Evolutionary conservation across 208 protist genomes (phyloP).

Genomic region (Trypanosoma melophagium): DNA sequence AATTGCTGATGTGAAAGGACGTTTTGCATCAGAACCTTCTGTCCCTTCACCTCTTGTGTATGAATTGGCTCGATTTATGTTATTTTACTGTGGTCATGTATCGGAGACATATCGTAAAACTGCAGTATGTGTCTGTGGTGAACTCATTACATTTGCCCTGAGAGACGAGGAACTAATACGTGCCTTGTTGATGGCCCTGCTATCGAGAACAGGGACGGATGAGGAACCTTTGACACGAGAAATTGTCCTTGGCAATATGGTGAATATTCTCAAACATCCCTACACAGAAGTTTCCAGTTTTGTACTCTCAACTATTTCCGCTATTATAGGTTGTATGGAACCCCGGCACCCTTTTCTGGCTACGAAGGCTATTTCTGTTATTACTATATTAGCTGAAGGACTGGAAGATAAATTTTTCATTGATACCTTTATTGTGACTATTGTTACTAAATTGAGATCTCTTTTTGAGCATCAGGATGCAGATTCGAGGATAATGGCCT

Average conservation of each 20-base stretch:
- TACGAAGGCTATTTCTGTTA: background rate
- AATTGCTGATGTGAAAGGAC: constrained; percentile 7
- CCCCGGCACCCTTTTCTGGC: background rate
- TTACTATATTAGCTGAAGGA: background rate
- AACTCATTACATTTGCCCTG: constrained; percentile 17
- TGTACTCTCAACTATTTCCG: background rate
- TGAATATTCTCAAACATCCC: background rate
- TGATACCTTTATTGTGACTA: background rate
- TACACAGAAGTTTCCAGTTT: background rate
- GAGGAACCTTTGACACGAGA: constrained; percentile 6
- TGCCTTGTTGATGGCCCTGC: constrained; percentile 16
- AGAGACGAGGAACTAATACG: constrained; percentile 9
- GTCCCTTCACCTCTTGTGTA: constrained; percentile 9
- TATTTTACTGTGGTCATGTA: constrained; percentile 14
- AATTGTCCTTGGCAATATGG: background rate
- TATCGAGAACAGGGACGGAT: constrained; percentile 23
- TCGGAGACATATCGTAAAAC: constrained; percentile 8
- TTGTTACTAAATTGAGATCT: background rate
- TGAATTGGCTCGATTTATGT: constrained; percentile 25
- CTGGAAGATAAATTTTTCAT: background rate
- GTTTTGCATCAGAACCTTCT: constrained; percentile 9
- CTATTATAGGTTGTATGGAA: background rate
- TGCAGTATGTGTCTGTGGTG: constrained; percentile 16
- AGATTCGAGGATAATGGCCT: background rate
- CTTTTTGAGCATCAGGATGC: background rate